A percentile compares a stretch with the other conserved stretches of the same genome.
Evolutionary conservation across 495 filamentous ascomycete genomes (phyloP).

Genomic region (Talaromyces proteolyticus): DNA sequence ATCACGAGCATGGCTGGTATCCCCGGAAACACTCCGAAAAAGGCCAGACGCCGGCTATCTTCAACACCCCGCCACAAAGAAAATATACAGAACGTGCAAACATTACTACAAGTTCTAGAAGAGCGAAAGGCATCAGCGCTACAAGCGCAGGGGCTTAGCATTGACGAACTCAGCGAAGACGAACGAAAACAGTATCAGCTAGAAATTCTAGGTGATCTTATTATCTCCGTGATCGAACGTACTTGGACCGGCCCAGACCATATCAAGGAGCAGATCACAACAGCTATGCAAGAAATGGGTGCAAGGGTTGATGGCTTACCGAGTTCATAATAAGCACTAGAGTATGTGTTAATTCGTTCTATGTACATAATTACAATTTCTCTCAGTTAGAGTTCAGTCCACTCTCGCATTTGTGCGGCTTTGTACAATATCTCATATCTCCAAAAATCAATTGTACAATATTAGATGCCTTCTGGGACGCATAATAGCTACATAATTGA

Average conservation of each 20-base stretch:
- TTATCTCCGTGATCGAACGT: conserved; percentile 46
- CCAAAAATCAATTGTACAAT: too few relatives aligned
- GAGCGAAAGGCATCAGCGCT: conserved; percentile 29
- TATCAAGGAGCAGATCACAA: conserved; percentile 35
- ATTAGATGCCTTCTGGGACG: too few relatives aligned
- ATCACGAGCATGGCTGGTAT: conserved; percentile 41
- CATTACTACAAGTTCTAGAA: conserved; percentile 28
- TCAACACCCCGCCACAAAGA: conserved; percentile 38
- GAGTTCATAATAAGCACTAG: conserved; percentile 2
- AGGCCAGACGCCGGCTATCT: conserved; percentile 34
- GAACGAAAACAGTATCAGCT: conserved; percentile 43
- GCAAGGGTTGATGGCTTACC: conserved; percentile 26
- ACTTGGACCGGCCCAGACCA: conserved; percentile 20
- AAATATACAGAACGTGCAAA: conserved; percentile 33
- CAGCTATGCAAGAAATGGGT: conserved; percentile 51
- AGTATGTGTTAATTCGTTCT: too few relatives aligned
- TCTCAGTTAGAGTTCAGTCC: too few relatives aligned
- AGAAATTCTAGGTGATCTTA: conserved; percentile 42
- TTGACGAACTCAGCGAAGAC: conserved; percentile 30
- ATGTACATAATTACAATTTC: too few relatives aligned
- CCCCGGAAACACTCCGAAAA: conserved; percentile 27
- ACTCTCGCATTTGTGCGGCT: too few relatives aligned
- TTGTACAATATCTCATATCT: too few relatives aligned
- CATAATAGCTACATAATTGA: too few relatives aligned
- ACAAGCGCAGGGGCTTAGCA: conserved; percentile 24